Evolutionary conservation across 2,329 filamentous ascomycete species (phyloP).

Genomic region (Coniochaeta ligniaria): DNA sequence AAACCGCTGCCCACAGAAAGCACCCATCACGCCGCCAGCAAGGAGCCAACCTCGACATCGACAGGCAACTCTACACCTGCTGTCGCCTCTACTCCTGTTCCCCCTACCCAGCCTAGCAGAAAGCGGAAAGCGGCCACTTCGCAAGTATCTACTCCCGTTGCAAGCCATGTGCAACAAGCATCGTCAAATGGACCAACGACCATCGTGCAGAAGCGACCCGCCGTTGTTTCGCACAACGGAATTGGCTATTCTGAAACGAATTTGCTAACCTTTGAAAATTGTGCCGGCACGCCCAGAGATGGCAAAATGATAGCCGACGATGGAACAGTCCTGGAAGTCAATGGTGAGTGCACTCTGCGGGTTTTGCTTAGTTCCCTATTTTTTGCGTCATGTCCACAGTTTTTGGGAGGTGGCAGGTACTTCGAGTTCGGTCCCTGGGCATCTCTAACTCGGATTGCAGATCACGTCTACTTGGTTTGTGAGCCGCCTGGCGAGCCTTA

Average conservation of each 20-base stretch:
- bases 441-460: conserved; percentile 24
- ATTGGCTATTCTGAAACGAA: conserved; percentile 59
- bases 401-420: conserved; percentile 1
- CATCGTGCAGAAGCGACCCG: conserved; percentile 20
- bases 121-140: conserved; percentile 71
- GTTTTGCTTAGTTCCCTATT: neutral
- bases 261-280: conserved; percentile 80
- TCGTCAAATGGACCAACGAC: conserved; percentile 10
- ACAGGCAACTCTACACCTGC: conserved; percentile 14
- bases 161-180: conserved; percentile 16
- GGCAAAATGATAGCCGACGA: conserved; percentile 84
- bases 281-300: conserved; percentile 60
- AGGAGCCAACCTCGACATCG: conserved; percentile 19
- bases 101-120: conserved; percentile 43
- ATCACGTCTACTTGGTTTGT: conserved; percentile 90
- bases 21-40: conserved; percentile 26
- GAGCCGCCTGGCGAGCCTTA: conserved; percentile 97
- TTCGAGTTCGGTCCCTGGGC: neutral
- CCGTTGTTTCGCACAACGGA: conserved; percentile 10
- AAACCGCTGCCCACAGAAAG: conserved; percentile 24
- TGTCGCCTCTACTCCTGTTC: conserved; percentile 32
- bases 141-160: conserved; percentile 19
- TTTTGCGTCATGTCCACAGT: neutral
- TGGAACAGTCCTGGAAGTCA: conserved; percentile 72
- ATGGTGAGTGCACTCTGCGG: conserved; percentile 59